phyloP scores from a whole-genome alignment of 2,329 filamentous ascomycete species.

The Sclerotinia borealis region DNA sequence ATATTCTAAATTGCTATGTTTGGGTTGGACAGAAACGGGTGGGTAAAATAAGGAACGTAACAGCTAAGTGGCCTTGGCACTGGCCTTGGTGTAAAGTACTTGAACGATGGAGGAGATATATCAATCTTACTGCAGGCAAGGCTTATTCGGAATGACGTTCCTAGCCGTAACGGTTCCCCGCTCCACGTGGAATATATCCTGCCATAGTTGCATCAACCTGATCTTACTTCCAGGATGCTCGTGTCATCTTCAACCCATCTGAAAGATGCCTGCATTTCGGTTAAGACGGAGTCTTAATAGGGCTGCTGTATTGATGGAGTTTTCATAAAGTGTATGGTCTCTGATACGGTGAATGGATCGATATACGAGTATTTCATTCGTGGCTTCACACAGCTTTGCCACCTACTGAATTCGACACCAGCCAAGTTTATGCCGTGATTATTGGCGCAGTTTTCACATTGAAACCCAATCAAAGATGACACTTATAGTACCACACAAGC shows the following conservation, averaged over 20 bases:
- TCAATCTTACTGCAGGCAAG: not conserved
- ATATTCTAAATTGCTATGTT: no score
- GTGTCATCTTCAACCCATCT: not conserved
- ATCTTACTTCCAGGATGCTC: not conserved
- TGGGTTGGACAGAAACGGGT: no score
- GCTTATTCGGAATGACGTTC: not conserved
- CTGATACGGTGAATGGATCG: not conserved
- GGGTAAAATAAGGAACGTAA: no score
- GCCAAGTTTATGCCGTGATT: not conserved
- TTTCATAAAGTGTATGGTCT: not conserved
- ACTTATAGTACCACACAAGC: not conserved
- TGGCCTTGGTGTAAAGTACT: no score
- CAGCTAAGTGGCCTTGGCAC: no score
- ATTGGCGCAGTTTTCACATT: not conserved
- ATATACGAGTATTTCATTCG: not conserved
- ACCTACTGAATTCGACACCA: not conserved
- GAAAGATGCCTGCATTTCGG: not conserved
- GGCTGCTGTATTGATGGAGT: not conserved
- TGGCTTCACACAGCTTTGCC: not conserved
- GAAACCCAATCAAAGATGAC: not conserved
- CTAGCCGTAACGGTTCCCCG: not conserved
- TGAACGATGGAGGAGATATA: no score
- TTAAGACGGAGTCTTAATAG: not conserved
- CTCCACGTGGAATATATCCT: not conserved
- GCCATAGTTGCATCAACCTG: no score